These are phyloP conservation scores for Skeletonema potamos DNA, from an alignment of 108 stramenopile species.

Conservation along the genomic window DNA sequence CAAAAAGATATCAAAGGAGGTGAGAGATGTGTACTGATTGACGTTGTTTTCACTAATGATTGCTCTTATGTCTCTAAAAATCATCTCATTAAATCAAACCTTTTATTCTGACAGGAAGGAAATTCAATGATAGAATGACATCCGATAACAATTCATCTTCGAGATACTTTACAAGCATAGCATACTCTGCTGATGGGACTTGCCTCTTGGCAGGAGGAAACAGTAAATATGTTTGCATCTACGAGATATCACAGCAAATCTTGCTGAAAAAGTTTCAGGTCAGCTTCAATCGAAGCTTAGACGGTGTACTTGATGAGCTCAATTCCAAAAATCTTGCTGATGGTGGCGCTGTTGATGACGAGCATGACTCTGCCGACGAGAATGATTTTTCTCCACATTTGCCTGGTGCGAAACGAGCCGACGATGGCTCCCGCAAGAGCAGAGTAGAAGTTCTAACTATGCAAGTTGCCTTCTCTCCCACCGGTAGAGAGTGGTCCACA, in stretches of 20 bases:
- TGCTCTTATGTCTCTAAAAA: neutral
- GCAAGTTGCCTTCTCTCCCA: slow-evolving; percentile 85
- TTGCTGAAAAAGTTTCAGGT: slow-evolving; percentile 98
- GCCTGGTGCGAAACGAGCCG: slow-evolving; percentile 85
- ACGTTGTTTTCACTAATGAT: neutral
- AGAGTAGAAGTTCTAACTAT: slow-evolving; percentile 82
- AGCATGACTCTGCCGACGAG: slow-evolving; percentile 81
- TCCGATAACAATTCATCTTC: slow-evolving; percentile 88
- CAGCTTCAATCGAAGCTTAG: slow-evolving; percentile 93
- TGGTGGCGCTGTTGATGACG: slow-evolving; percentile 80
- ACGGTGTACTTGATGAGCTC: slow-evolving; percentile 88
- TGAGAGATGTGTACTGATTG: neutral
- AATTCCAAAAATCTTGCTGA: slow-evolving; percentile 83
- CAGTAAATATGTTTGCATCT: slow-evolving; percentile 98
- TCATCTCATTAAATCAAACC: neutral
- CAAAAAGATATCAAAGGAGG: slow-evolving; percentile 89
- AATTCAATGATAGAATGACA: slow-evolving; percentile 85
- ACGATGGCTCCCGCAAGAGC: slow-evolving; percentile 86
- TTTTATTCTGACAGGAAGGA: slow-evolving; percentile 55
- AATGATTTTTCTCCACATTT: slow-evolving; percentile 59
- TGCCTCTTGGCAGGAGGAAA: slow-evolving; percentile 97
- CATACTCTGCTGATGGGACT: slow-evolving; percentile 96
- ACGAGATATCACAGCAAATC: slow-evolving; percentile 90
- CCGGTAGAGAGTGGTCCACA: slow-evolving; percentile 87
- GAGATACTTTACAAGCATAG: slow-evolving; percentile 94